These are phyloP conservation scores for Hura crepitans DNA, from an alignment of 441 rosid genomes.

Conservation along the genomic window DNA sequence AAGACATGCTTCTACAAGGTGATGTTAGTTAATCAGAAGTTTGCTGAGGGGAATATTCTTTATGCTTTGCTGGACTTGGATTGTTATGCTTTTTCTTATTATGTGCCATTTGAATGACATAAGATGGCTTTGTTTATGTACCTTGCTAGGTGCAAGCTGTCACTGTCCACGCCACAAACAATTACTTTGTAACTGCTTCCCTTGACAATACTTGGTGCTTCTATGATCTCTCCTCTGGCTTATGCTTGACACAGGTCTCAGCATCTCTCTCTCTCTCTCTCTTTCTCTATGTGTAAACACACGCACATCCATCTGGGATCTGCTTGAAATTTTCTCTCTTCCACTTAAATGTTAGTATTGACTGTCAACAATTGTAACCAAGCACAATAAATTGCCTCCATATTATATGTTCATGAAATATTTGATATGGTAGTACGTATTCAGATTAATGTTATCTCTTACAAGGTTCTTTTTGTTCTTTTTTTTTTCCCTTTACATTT, in stretches of 20 bases:
- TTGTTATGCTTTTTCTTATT: constrained; percentile 10
- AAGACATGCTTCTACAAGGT: constrained; percentile 4
- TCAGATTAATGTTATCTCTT: background rate
- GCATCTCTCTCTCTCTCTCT: constrained; percentile 12
- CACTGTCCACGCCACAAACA: constrained; percentile 91
- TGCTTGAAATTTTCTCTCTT: background rate
- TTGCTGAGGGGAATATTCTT: background rate
- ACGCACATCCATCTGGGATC: background rate
- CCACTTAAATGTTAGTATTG: background rate
- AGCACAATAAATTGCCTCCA: background rate
- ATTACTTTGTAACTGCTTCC: constrained; percentile 91
- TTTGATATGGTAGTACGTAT: too few species aligned
- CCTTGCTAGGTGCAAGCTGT: constrained; percentile 90
- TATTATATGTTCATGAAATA: background rate
- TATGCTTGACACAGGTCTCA: constrained; percentile 80
- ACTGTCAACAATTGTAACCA: background rate
- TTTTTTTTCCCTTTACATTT: background rate
- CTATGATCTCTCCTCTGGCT: constrained; percentile 85
- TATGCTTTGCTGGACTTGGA: constrained; percentile 2
- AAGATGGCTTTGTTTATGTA: constrained; percentile 16
- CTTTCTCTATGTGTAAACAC: too few species aligned
- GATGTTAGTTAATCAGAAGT: background rate
- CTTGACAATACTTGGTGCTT: constrained; percentile 94
- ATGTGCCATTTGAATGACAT: constrained; percentile 14
- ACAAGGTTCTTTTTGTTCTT: too few species aligned